Evolutionary conservation across 441 rosid species (phyloP).

Genomic region (Arabidopsis hybrid): DNA sequence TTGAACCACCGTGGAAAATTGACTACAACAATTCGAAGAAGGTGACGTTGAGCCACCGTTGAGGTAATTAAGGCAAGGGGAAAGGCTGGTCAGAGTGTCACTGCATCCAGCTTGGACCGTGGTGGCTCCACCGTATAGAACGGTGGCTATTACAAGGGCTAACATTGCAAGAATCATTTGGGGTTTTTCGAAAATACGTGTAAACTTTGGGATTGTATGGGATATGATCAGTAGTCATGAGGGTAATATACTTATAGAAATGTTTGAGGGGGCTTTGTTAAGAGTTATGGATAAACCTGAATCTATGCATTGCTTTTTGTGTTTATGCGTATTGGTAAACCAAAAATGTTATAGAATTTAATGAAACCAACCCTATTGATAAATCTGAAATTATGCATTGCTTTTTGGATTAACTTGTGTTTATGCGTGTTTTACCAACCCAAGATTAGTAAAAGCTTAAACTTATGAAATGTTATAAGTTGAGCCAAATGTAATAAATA

Average conservation of each 20-base stretch:
- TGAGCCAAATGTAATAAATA: not conserved
- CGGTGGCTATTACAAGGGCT: slow-evolving; percentile 25
- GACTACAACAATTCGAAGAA: slow-evolving; percentile 54
- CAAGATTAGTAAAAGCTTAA: not conserved
- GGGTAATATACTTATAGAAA: too few species aligned
- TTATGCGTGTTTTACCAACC: not conserved
- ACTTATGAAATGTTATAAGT: not conserved
- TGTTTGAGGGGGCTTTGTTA: too few species aligned
- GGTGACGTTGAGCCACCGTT: slow-evolving; percentile 58
- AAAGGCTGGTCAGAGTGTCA: slow-evolving; percentile 39
- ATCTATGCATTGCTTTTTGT: slow-evolving; percentile 14
- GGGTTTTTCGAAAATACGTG: not conserved
- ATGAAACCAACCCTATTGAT: not conserved
- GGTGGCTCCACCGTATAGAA: slow-evolving; percentile 42
- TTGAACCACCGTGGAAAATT: slow-evolving; percentile 52
- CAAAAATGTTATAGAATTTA: not conserved
- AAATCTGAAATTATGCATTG: slow-evolving; percentile 3
- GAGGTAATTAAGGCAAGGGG: slow-evolving; percentile 55
- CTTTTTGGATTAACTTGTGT: slow-evolving; percentile 15
- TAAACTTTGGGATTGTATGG: not conserved
- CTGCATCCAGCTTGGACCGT: slow-evolving; percentile 48
- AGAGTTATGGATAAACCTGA: not conserved
- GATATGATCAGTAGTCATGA: too few species aligned
- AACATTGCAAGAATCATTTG: not conserved
- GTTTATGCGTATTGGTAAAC: not conserved